Evolutionary conservation across 768 basidiomycete genomes (phyloP).

Genomic region (Tylopilus plumbeoviolaceoides): DNA sequence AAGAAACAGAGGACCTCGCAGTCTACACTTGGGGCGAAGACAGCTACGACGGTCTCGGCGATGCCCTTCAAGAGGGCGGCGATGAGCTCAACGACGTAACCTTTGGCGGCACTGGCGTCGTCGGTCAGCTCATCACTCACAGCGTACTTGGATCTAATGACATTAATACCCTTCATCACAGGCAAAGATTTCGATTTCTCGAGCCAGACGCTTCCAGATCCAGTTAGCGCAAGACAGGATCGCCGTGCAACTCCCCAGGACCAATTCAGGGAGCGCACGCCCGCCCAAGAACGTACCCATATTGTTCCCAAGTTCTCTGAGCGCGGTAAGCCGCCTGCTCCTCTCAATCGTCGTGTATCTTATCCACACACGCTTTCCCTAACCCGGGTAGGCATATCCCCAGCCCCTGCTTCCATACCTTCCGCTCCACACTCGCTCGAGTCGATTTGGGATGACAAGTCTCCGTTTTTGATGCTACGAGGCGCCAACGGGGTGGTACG

Average conservation of each 20-base stretch:
- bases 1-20: slow-evolving; percentile 76
- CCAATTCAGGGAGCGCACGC: slow-evolving; percentile 24
- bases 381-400: slow-evolving; percentile 21
- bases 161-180: slow-evolving; percentile 30
- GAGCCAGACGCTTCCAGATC: slow-evolving; percentile 35
- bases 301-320: slow-evolving; percentile 19
- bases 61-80: slow-evolving; percentile 80
- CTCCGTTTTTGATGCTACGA: slow-evolving; percentile 66
- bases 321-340: slow-evolving; percentile 25
- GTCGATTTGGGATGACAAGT: slow-evolving; percentile 80
- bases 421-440: slow-evolving; percentile 49
- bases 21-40: slow-evolving; percentile 94
- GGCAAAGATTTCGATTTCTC: slow-evolving; percentile 93
- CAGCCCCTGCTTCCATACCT: slow-evolving; percentile 33
- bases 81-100: slow-evolving; percentile 98
- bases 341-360: slow-evolving; percentile 6
- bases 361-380: slow-evolving; percentile 14
- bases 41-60: slow-evolving; percentile 84
- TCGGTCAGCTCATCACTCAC: slow-evolving; percentile 56
- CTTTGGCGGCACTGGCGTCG: slow-evolving; percentile 67
- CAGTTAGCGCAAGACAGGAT: slow-evolving; percentile 11
- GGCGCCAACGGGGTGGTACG: slow-evolving; percentile 48
- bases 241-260: slow-evolving; percentile 21
- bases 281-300: slow-evolving; percentile 24
- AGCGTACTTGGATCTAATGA: slow-evolving; percentile 12